Evolutionary conservation across 2,329 filamentous ascomycete species (phyloP).

Genomic region (Penicillium sp.): DNA sequence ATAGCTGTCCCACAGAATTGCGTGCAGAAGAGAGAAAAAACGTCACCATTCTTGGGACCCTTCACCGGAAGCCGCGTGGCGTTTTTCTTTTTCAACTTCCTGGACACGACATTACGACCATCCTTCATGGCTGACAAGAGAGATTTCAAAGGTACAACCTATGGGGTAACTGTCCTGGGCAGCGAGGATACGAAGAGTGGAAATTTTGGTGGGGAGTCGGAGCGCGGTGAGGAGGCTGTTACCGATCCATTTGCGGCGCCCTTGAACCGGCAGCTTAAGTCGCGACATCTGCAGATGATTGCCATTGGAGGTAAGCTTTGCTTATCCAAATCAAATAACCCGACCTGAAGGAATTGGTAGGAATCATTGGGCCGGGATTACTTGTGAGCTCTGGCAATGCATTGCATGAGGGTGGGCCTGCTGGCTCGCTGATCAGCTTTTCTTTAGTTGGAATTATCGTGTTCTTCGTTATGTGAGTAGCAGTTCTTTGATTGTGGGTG

Average conservation of each 20-base stretch:
- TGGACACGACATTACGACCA: background rate
- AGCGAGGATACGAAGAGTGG: background rate
- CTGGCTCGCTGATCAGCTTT: conserved; percentile 71
- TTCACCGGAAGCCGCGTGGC: background rate
- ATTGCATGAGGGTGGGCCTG: conserved; percentile 67
- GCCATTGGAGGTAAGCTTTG: conserved; percentile 57
- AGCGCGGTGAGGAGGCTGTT: conserved; percentile 2
- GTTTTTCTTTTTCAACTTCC: background rate
- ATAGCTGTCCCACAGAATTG: background rate
- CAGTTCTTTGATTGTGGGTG: fast-evolving
- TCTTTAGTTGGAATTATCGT: conserved; percentile 69
- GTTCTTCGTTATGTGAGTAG: conserved; percentile 42
- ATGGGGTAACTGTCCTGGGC: background rate
- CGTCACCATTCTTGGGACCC: background rate
- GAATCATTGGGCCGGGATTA: conserved; percentile 66
- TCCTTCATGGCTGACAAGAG: background rate
- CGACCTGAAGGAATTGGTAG: conserved; percentile 26
- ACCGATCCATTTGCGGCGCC: conserved; percentile 25
- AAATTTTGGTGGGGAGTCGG: background rate
- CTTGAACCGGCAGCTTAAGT: conserved; percentile 51
- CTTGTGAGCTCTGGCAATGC: conserved; percentile 71
- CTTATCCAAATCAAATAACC: background rate
- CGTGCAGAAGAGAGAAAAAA: background rate
- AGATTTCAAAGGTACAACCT: background rate
- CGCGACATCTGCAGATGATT: conserved; percentile 65